Evolutionary conservation across 352 stramenopile genomes (phyloP).

Genomic region (Phytophthora brassicae): DNA sequence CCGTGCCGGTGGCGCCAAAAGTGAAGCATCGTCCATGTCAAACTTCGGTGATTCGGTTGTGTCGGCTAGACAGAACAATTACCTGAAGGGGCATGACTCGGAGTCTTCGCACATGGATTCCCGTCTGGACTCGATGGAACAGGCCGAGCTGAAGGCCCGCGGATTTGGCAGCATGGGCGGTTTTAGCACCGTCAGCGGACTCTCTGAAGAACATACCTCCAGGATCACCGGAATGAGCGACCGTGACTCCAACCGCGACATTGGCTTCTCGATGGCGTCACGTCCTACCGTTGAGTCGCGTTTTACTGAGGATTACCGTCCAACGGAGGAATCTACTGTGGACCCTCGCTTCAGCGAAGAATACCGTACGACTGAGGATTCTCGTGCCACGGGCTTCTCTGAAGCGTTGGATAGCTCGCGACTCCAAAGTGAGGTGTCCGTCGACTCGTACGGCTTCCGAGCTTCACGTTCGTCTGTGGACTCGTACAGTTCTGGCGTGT

Average conservation of each 20-base stretch:
- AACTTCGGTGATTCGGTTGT: slow-evolving; percentile 59
- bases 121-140: slow-evolving; percentile 35
- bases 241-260: slow-evolving; percentile 40
- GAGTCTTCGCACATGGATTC: slow-evolving; percentile 45
- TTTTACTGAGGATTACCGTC: slow-evolving; percentile 11
- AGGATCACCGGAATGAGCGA: slow-evolving; percentile 26
- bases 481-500: slow-evolving; percentile 71
- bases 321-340: slow-evolving; percentile 16
- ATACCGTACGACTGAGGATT: slow-evolving; percentile 28
- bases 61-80: slow-evolving; percentile 41
- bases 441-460: slow-evolving; percentile 73
- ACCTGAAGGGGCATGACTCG: slow-evolving; percentile 51
- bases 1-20: slow-evolving; percentile 35
- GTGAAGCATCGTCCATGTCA: slow-evolving; percentile 44
- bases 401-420: slow-evolving; percentile 46
- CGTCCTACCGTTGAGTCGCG: slow-evolving; percentile 28
- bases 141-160: slow-evolving; percentile 32
- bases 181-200: slow-evolving; percentile 46
- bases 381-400: slow-evolving; percentile 39
- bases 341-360: slow-evolving; percentile 31
- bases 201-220: slow-evolving; percentile 32
- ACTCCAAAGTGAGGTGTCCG: slow-evolving; percentile 61
- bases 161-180: slow-evolving; percentile 35
- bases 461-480: slow-evolving; percentile 54
- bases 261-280: slow-evolving; percentile 43